Percentiles rank a stretch among this genome's conserved stretches.
These are phyloP conservation scores for Sporothrix variecibatus DNA, from an alignment of 2,329 filamentous ascomycete species.

Conservation along the genomic window DNA sequence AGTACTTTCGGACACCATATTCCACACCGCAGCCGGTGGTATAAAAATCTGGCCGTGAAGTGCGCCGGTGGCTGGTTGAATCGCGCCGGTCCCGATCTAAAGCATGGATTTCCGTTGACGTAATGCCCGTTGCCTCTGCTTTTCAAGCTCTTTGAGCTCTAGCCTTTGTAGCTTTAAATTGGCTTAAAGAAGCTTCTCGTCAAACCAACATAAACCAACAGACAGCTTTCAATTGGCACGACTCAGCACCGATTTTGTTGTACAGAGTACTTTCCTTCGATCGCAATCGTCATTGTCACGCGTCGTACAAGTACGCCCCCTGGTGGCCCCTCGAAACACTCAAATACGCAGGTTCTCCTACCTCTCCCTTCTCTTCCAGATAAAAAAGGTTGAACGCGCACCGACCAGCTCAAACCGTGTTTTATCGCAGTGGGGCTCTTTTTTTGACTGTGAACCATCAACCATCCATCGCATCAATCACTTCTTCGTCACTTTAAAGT, in stretches of 20 bases:
- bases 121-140: neutral
- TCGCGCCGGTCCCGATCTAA: neutral
- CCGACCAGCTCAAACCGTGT: slow-evolving; percentile 3
- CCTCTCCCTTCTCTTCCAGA: neutral
- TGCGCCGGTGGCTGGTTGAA: neutral
- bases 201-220: neutral
- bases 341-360: neutral
- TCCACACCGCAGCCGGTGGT: neutral
- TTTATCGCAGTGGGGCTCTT: slow-evolving; percentile 4
- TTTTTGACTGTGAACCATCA: neutral
- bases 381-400: neutral
- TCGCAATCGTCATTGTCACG: neutral
- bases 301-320: neutral
- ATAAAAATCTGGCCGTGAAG: neutral
- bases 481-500: neutral
- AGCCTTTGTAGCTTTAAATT: neutral
- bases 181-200: neutral
- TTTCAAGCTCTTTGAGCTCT: no score
- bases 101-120: neutral
- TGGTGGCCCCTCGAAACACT: neutral
- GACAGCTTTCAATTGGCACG: neutral
- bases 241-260: neutral
- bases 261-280: neutral
- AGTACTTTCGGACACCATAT: neutral
- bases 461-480: neutral